Conservation (phyloP, 805 yeast genomes). For the Wickerhamiella slavikovae region DNA sequence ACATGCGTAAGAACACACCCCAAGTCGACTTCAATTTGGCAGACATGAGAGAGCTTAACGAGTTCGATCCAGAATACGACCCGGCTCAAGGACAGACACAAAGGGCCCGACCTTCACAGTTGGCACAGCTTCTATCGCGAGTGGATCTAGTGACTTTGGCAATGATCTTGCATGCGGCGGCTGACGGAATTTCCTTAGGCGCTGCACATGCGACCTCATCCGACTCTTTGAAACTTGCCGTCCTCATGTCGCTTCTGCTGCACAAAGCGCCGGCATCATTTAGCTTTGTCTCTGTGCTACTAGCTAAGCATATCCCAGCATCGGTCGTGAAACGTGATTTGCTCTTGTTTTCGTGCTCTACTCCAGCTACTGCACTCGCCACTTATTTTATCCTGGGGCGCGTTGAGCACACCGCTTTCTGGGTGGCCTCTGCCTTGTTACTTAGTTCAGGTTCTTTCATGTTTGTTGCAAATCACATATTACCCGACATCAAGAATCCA, state of each 20-base stretch:
- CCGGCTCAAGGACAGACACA: neutral
- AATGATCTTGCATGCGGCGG: conserved; percentile 39
- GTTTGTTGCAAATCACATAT: conserved; percentile 47
- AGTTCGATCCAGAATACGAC: neutral
- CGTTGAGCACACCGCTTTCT: conserved; percentile 11
- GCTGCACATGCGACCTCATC: conserved; percentile 27
- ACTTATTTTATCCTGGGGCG: conserved; percentile 24
- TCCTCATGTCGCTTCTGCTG: conserved; percentile 39
- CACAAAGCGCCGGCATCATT: conserved; percentile 64
- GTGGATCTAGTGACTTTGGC: conserved; percentile 42
- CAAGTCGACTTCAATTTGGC: conserved; percentile 2
- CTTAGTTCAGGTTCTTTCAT: conserved; percentile 57
- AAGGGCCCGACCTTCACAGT: conserved; percentile 5
- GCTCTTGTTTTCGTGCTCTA: conserved; percentile 31
- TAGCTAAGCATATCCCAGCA: conserved; percentile 16
- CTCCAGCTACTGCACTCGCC: conserved; percentile 38
- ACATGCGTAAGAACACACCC: neutral
- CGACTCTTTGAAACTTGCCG: conserved; percentile 22
- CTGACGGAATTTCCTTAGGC: conserved; percentile 60
- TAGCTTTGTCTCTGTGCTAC: conserved; percentile 37
- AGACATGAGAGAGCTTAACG: conserved; percentile 1
- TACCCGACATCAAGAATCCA: conserved; percentile 3
- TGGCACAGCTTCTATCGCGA: conserved; percentile 21
- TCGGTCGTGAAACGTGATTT: conserved; percentile 26
- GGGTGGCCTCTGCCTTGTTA: conserved; percentile 30